A percentile compares a stretch with the other conserved stretches of the same genome.
These are phyloP conservation scores for Adenanthera pavonina DNA, from an alignment of 306 rosid genomes.

Conservation along the genomic window DNA sequence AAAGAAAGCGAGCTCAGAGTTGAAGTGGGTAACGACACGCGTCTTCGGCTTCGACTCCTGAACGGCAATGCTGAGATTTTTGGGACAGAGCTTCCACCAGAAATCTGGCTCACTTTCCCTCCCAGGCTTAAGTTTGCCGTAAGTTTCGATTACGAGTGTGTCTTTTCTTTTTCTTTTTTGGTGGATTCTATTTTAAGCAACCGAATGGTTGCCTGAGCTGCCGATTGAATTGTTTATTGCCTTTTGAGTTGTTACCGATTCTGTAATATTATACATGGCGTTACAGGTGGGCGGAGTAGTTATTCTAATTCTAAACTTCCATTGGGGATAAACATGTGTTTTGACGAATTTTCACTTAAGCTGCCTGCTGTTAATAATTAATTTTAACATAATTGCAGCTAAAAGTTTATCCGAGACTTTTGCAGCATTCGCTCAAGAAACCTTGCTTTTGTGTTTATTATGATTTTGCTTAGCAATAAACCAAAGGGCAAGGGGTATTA, in stretches of 20 bases:
- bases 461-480: not conserved
- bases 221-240: not conserved
- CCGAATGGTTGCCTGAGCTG: not conserved
- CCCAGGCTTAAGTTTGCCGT: slow-evolving; percentile 90
- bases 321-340: not conserved
- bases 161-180: not conserved
- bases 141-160: not conserved
- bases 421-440: not conserved
- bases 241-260: not conserved
- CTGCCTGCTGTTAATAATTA: not conserved
- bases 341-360: not conserved
- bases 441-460: not conserved
- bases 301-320: not conserved
- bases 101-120: slow-evolving; percentile 88
- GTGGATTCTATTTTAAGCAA: not conserved
- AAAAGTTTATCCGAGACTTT: not conserved
- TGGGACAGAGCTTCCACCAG: slow-evolving; percentile 93
- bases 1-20: slow-evolving; percentile 86
- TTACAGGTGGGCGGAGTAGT: not conserved
- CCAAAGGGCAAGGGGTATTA: not conserved
- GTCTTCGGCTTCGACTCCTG: slow-evolving; percentile 82
- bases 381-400: not conserved
- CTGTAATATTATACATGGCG: not conserved
- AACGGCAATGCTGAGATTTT: slow-evolving; percentile 89
- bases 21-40: slow-evolving; percentile 73